Conservation (phyloP, 371 early-diverging fungal species). For the Nematocida parisii region DNA sequence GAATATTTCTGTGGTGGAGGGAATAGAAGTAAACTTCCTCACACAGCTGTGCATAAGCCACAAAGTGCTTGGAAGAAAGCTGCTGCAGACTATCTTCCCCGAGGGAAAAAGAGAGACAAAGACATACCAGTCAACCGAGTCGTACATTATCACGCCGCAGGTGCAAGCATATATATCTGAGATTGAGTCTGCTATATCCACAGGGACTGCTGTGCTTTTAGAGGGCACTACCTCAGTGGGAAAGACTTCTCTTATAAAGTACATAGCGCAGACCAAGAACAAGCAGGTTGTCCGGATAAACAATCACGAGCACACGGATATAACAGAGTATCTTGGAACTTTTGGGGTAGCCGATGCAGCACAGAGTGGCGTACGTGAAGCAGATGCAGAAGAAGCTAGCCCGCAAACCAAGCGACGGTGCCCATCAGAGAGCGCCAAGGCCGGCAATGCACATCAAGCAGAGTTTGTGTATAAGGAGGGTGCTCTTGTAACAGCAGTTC, state of each 20-base stretch:
- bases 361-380: neutral
- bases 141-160: conserved; percentile 81
- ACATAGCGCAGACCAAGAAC: conserved; percentile 83
- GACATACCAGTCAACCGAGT: neutral
- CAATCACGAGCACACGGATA: conserved; percentile 98
- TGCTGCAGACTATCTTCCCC: conserved; percentile 68
- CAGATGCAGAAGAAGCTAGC: conserved; percentile 1
- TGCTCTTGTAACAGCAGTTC: conserved; percentile 84
- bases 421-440: conserved; percentile 73
- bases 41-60: conserved; percentile 63
- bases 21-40: conserved; percentile 27
- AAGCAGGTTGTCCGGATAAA: conserved; percentile 95
- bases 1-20: conserved; percentile 15
- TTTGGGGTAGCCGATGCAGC: conserved; percentile 72
- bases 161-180: conserved; percentile 79
- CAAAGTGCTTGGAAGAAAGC: conserved; percentile 74
- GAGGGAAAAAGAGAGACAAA: neutral
- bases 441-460: conserved; percentile 74
- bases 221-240: conserved; percentile 99
- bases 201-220: conserved; percentile 78
- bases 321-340: conserved; percentile 92
- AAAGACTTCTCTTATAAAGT: conserved; percentile 95
- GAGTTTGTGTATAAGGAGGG: conserved; percentile 91
- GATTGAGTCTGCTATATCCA: conserved; percentile 83
- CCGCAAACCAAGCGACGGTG: conserved; percentile 67